Evolutionary conservation across 2,329 filamentous ascomycete genomes (phyloP).

Genomic region (Fusarium kyushuense): DNA sequence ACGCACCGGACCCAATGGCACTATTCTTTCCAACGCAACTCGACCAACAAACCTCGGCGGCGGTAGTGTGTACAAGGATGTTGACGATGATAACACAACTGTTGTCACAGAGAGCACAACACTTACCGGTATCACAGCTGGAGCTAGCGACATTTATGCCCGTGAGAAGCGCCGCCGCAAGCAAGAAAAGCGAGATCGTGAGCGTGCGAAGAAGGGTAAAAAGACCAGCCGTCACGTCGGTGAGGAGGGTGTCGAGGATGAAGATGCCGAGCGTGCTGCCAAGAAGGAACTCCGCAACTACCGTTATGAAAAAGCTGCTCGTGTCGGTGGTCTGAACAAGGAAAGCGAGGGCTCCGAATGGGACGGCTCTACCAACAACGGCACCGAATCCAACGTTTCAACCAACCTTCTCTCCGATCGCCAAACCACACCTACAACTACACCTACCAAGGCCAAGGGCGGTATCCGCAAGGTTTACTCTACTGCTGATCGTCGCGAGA

Average conservation of each 20-base stretch:
- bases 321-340: conserved; percentile 90
- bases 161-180: conserved; percentile 69
- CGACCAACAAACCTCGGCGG: conserved; percentile 87
- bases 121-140: conserved; percentile 68
- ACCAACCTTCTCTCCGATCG: conserved; percentile 71
- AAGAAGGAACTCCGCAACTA: conserved; percentile 82
- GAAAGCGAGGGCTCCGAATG: conserved; percentile 82
- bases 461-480: conserved; percentile 74
- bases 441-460: conserved; percentile 55
- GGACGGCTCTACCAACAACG: conserved; percentile 77
- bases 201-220: conserved; percentile 57
- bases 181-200: conserved; percentile 60
- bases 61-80: conserved; percentile 83
- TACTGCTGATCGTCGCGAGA: conserved; percentile 65
- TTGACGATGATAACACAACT: conserved; percentile 63
- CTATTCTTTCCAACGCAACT: conserved; percentile 84
- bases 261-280: conserved; percentile 71
- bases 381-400: conserved; percentile 71
- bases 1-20: conserved; percentile 89
- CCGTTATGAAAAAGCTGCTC: conserved; percentile 85
- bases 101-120: conserved; percentile 59
- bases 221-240: conserved; percentile 62
- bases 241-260: conserved; percentile 73
- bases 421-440: conserved; percentile 68
- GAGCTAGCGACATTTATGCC: conserved; percentile 66